phyloP scores from a whole-genome alignment of 345 rosid species.

The Erucastrum elatum region DNA sequence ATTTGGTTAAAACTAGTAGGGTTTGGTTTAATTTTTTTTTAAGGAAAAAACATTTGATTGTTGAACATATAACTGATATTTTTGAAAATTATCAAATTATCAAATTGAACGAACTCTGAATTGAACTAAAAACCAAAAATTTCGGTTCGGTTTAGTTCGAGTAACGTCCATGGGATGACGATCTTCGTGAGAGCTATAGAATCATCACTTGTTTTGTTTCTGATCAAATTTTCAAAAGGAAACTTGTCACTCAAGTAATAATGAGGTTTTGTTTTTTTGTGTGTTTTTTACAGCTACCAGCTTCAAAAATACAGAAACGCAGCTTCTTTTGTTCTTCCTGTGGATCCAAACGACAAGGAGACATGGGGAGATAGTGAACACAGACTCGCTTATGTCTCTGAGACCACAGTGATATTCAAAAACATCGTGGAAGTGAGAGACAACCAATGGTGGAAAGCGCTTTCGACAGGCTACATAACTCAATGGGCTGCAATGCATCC shows the following conservation, averaged over 20 bases:
- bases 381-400: conserved; percentile 89
- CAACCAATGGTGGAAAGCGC: conserved; percentile 97
- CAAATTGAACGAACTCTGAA: neutral
- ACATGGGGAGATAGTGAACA: conserved; percentile 99
- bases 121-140: neutral
- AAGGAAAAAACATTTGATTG: too few relatives aligned
- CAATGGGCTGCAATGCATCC: conserved; percentile 98
- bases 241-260: conserved; percentile 15
- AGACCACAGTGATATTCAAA: conserved; percentile 94
- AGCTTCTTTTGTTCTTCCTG: conserved; percentile 89
- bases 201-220: conserved; percentile 33
- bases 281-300: conserved; percentile 68
- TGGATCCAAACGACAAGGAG: conserved; percentile 78
- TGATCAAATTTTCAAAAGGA: neutral
- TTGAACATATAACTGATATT: too few relatives aligned
- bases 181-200: conserved; percentile 21
- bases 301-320: conserved; percentile 95
- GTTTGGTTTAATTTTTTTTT: too few relatives aligned
- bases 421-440: conserved; percentile 90
- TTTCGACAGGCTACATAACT: conserved; percentile 84
- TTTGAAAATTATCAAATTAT: too few relatives aligned
- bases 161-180: conserved; percentile 26
- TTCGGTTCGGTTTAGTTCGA: neutral
- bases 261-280: neutral
- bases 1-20: too few relatives aligned